Evolutionary conservation across 768 basidiomycete genomes (phyloP), one percentile per base, ranked within the genome.

Genomic region (Filobasidium wieringae): DNA sequence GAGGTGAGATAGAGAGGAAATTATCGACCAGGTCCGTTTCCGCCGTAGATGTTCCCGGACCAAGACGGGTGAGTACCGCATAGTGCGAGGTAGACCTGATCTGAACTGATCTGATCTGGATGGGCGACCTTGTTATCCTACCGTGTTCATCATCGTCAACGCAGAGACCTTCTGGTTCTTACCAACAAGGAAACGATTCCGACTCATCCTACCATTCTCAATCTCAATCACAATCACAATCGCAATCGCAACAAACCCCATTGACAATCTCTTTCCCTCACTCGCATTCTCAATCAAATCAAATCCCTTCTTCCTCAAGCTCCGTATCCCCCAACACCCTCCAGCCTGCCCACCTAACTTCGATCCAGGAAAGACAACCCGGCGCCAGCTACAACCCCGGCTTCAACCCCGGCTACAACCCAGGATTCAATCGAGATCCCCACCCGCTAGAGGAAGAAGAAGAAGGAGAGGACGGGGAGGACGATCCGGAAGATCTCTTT

Each of bases 391-490:
- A 56, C 63, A 15, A 49, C 53, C 9, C 62, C 58, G 12, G 60
- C 63, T 19, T 63, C 65, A 7, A 51, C 63, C 1, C 59, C 56
- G 22, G 66, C 66, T 2, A 70, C 69, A n/a, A n/a, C n/a, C n/a
- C n/a, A n/a, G n/a, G n/a, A n/a, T n/a, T n/a, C n/a, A n/a, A n/a
- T n/a, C n/a, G n/a, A n/a, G n/a, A n/a, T n/a, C n/a, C n/a, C n/a
- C n/a, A n/a, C n/a, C n/a, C n/a, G n/a, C n/a, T n/a, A n/a, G 63
- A 57, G n/a, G 83, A 83, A 57, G 84, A 68, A 34, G 64, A 85
- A 68, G 81, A 79, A 31, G 56, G 60, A 14, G 66, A 68, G 58
- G 66, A 62, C 54, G 55, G 61, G 40, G 45, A 33, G 63, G 53
- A 61, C 56, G 53, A 66, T 24, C 19, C 53, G 34, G 53, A 26